Percentiles rank a stretch among this genome's conserved stretches.
Conservation (phyloP, 2,329 filamentous ascomycete species). For the Neonectria sp. region DNA sequence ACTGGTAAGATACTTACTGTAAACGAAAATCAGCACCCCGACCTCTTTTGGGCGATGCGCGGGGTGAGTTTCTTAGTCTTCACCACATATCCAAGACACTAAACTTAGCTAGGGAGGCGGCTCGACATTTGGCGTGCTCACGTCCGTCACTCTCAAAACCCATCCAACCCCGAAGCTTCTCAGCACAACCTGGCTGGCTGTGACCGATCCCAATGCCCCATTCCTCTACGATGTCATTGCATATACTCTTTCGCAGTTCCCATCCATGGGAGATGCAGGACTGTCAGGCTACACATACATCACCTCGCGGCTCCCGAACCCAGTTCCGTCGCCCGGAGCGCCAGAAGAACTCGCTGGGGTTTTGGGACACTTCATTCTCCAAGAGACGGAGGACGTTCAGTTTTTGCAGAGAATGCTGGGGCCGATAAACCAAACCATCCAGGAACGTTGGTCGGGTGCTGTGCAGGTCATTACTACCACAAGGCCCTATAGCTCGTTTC, state of each 20-base stretch:
- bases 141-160: constrained; percentile 69
- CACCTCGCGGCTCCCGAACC: constrained; percentile 52
- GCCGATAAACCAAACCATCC: constrained; percentile 56
- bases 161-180: constrained; percentile 59
- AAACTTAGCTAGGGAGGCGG: constrained; percentile 64
- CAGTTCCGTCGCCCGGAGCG: constrained; percentile 52
- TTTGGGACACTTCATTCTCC: constrained; percentile 52
- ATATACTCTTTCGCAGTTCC: constrained; percentile 62
- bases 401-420: constrained; percentile 50
- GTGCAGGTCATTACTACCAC: constrained; percentile 36
- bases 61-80: constrained; percentile 59
- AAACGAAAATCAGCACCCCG: constrained; percentile 67
- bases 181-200: constrained; percentile 40
- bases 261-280: constrained; percentile 64
- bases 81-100: neutral
- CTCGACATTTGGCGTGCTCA: constrained; percentile 73
- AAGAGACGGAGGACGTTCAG: constrained; percentile 52
- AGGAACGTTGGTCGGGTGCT: constrained; percentile 53
- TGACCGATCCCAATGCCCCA: constrained; percentile 47
- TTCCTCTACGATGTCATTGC: constrained; percentile 63
- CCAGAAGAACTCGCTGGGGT: constrained; percentile 55
- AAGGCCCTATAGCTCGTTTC: constrained; percentile 52
- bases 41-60: constrained; percentile 76
- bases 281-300: constrained; percentile 66
- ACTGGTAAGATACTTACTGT: constrained; percentile 64